Base-by-base conservation (phyloP, 2,329 filamentous ascomycete species). In the Hypoxylon sp. region DNA sequence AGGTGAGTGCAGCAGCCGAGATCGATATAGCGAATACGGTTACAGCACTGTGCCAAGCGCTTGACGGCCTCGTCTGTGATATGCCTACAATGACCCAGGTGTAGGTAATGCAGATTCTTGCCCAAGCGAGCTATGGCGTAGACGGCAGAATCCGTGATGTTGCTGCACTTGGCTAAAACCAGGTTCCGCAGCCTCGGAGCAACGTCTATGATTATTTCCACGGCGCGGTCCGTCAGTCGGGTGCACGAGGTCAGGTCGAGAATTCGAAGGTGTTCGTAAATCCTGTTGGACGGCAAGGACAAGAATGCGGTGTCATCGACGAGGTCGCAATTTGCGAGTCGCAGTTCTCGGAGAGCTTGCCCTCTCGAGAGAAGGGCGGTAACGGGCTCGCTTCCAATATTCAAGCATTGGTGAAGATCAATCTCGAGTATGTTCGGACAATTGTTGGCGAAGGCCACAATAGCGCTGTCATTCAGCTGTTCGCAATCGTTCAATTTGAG, bases 71-170 rank as follows among this genome's bases (percentile, higher is more conserved):
- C 85, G 75, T 99, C 96, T 0, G 95, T 97, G 74, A 99, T 94
- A 48, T 94, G 89, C 26, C 88, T 88, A 78, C 96, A 99, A 78
- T 99, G 96, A 8, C 96, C 96, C 1, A 99, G 85, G 75, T 99
- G 96, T 54, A 99, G 90, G 77, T 97, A 98, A 78, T 99, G 96
- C 57, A 99, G 82, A 73, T 98, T 99, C 83, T 97, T 98, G 67
- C 94, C 93, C 3, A 99, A 85, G 72, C 88, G 90, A 60, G 93
- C 91, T 68, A 99, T 98, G 59, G 94, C 91, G 71, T 91, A 84
- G 7, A 99, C 93, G 7, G 95, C 91, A 48, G 87, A 86, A 79
- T 99, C 95, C 1, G 96, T 98, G 73, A 99, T 92, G 74, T 94
- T 91, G 69, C 91, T 88, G 79, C 96, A 99, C 80, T 99, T 99